Evolutionary conservation across 2,329 filamentous ascomycete genomes (phyloP), one percentile per base, ranked within the genome.

Genomic region (Penicillium digitatum): DNA sequence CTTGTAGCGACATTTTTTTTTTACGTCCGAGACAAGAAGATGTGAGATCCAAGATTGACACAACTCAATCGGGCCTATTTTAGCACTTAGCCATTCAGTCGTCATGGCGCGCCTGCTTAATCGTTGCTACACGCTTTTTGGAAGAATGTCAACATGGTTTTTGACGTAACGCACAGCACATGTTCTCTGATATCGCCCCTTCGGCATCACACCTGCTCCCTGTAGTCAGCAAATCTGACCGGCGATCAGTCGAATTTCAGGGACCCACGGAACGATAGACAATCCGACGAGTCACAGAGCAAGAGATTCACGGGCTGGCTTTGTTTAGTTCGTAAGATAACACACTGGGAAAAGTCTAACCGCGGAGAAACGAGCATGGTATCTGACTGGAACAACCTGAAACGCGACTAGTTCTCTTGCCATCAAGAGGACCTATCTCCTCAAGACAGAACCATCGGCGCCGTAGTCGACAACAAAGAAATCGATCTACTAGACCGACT

Each of bases 251-350:
- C 3, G 67, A 73, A 7, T 75, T 75, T 74, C 60, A 72, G 72
- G 6, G 72, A 75, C 60, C 70, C 73, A 9, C 74, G 69, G 73
- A 73, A 71, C 42, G 71, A 72, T 44, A 68, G 66, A 55, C 64
- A 69, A 57, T 65, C 65, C 4, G 63, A 64, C 37, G 61, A 65
- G 12, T 44, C 54, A 9, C 64, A 66, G 45, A 70, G 67, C 4
- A 60, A 57, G 43, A 61, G 69, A 22, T 74, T 71, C 69, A 70
- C 69, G 20, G 68, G 72, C 55, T 67, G 65, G 64, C 67, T 75
- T 39, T 75, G 71, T 59, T 67, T 64, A 39, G 64, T 66, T 66
- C 65, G 72, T 73, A 66, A 60, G 62, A 20, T 40, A 38, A 26
- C 22, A 29, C 37, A 55, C 39, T 6, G 18, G 20, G 22, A 9